Evolutionary conservation across 306 rosid genomes (phyloP).

Genomic region (Vicia faba): DNA sequence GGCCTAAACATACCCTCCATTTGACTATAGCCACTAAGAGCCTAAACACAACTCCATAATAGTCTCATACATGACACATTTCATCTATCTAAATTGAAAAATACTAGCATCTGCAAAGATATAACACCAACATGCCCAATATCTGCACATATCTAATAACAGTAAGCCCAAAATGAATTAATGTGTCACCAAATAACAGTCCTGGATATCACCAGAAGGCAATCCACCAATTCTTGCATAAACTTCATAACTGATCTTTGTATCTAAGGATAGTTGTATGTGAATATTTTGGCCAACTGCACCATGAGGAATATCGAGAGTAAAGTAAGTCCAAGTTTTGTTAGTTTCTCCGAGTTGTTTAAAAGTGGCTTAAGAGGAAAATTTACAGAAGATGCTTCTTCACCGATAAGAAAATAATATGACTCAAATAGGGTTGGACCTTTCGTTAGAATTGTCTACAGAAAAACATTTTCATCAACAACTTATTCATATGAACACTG

Average conservation of each 20-base stretch:
- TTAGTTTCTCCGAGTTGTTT: conserved; percentile 57
- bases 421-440: conserved; percentile 69
- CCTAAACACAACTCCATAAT: too few relatives aligned
- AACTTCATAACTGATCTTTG: conserved; percentile 60
- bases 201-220: conserved; percentile 77
- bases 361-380: conserved; percentile 78
- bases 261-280: conserved; percentile 57
- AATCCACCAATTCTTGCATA: conserved; percentile 91
- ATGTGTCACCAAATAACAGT: too few relatives aligned
- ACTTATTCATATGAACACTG: conserved; percentile 41
- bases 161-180: too few relatives aligned
- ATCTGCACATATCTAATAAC: too few relatives aligned
- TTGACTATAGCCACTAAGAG: too few relatives aligned
- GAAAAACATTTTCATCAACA: conserved; percentile 59
- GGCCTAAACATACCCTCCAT: too few relatives aligned
- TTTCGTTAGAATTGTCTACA: conserved; percentile 80
- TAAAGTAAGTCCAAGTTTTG: conserved; percentile 74
- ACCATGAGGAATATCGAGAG: conserved; percentile 78
- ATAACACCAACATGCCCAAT: too few relatives aligned
- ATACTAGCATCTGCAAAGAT: too few relatives aligned
- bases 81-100: too few relatives aligned
- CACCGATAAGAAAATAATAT: conserved; percentile 75
- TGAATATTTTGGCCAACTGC: conserved; percentile 89
- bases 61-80: too few relatives aligned
- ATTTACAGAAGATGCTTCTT: conserved; percentile 53